A percentile compares a stretch with the other conserved stretches of the same genome.
Conservation (phyloP, 192 early-diverging fungal genomes). For the Spinellus fusiger region DNA sequence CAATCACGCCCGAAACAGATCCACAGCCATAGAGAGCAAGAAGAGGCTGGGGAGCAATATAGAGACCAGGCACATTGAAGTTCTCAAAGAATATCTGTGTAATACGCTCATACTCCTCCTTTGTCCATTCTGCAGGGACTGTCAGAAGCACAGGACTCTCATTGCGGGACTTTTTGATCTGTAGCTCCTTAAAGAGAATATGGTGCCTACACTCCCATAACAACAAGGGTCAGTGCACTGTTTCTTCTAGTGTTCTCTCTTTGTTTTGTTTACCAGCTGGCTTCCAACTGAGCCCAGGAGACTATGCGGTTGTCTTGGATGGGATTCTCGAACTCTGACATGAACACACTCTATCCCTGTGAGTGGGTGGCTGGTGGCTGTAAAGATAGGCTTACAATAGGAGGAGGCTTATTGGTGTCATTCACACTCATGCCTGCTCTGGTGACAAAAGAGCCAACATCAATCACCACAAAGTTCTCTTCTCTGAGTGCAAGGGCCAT, state of each 20-base stretch:
- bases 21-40: constrained; percentile 76
- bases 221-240: background rate
- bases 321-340: constrained; percentile 35
- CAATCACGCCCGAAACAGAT: constrained; percentile 70
- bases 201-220: constrained; percentile 48
- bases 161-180: constrained; percentile 70
- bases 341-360: constrained; percentile 12
- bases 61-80: constrained; percentile 79
- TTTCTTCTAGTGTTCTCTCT: background rate
- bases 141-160: constrained; percentile 70
- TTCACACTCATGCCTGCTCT: constrained; percentile 68
- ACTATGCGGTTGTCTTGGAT: constrained; percentile 53
- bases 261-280: constrained; percentile 47
- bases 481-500: constrained; percentile 57
- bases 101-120: constrained; percentile 69
- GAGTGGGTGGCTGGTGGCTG: background rate
- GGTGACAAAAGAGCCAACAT: constrained; percentile 74
- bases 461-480: constrained; percentile 81
- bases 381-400: constrained; percentile 44
- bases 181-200: constrained; percentile 71
- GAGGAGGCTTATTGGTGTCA: constrained; percentile 71
- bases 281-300: constrained; percentile 71
- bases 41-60: constrained; percentile 80
- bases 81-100: constrained; percentile 91
- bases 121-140: constrained; percentile 80